Percentiles rank a stretch among this genome's conserved stretches.
These are phyloP conservation scores for Arthrobotrys musiformis DNA, from an alignment of 2,329 filamentous ascomycete genomes.

Conservation along the genomic window DNA sequence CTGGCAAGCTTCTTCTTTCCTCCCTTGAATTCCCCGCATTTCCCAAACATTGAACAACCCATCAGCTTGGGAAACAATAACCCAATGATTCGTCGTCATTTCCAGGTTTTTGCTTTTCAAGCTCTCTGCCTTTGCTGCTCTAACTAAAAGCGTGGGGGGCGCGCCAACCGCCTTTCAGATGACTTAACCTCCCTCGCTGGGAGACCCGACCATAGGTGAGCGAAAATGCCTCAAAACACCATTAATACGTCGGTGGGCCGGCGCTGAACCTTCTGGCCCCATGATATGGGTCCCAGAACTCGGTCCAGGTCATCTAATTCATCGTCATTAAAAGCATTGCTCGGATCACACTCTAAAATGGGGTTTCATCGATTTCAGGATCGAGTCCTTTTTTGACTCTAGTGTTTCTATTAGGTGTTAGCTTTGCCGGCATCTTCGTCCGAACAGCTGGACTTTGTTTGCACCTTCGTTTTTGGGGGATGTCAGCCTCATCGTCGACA, in stretches of 20 bases:
- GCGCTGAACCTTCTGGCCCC: constrained; percentile 33
- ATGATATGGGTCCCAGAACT: constrained; percentile 42
- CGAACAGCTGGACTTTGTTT: constrained; percentile 43
- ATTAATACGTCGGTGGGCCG: constrained; percentile 36
- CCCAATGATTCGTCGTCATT: constrained; percentile 44
- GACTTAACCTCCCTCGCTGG: constrained; percentile 34
- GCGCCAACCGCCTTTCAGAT: constrained; percentile 29
- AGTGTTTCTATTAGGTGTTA: no score
- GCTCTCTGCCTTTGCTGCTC: no score
- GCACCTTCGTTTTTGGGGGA: constrained; percentile 30
- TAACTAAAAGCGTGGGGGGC: constrained; percentile 26
- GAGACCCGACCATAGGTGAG: constrained; percentile 27
- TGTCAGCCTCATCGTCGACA: constrained; percentile 41
- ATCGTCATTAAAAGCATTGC: constrained; percentile 30
- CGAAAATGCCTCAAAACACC: constrained; percentile 47
- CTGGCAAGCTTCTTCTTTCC: constrained; percentile 4
- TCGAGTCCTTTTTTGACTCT: constrained; percentile 22
- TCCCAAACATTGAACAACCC: constrained; percentile 54
- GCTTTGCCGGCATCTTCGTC: constrained; percentile 50
- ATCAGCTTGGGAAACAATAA: constrained; percentile 35
- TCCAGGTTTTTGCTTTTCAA: constrained; percentile 47
- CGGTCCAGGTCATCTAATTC: constrained; percentile 36
- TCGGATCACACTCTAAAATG: constrained; percentile 32
- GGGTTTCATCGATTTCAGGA: not conserved
- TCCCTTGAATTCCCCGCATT: constrained; percentile 56